These are phyloP conservation scores for Prunella vulgaris DNA, from an alignment of 257 asterid species.

Conservation along the genomic window DNA sequence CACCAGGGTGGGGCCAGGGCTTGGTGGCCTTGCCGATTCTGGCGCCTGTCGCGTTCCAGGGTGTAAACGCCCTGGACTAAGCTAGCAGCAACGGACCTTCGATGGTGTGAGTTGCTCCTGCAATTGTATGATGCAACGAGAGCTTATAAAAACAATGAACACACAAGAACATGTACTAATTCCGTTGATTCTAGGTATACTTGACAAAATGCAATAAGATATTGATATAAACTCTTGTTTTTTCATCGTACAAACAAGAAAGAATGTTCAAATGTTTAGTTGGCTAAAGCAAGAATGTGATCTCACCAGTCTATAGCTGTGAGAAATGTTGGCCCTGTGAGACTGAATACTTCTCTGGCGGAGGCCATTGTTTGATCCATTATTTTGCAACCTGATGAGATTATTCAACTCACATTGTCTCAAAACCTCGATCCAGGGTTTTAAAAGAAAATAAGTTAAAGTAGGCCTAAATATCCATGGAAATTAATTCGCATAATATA, in stretches of 20 bases:
- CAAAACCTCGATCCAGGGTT: background rate
- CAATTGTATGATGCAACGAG: background rate
- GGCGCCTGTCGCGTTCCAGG: constrained; percentile 57
- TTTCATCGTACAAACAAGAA: too few species aligned
- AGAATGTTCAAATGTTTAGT: background rate
- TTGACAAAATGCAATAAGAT: too few species aligned
- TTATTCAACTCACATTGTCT: background rate
- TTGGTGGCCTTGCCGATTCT: constrained; percentile 41
- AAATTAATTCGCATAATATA: background rate
- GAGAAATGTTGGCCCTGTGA: constrained; percentile 55
- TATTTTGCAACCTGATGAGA: background rate
- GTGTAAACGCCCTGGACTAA: constrained; percentile 63
- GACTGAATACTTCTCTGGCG: constrained; percentile 43
- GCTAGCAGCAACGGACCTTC: constrained; percentile 62
- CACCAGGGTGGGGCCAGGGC: constrained; percentile 80
- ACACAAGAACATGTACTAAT: background rate
- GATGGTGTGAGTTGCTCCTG: constrained; percentile 59
- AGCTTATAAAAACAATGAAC: background rate
- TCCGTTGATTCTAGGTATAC: background rate
- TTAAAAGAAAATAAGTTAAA: background rate
- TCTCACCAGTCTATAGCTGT: constrained; percentile 53
- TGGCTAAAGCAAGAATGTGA: background rate
- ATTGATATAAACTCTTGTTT: too few species aligned
- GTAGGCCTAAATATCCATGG: background rate
- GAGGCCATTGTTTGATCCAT: constrained; percentile 33